Conservation (phyloP, 208 protist genomes). For the Trypanosoma theileri region DNA sequence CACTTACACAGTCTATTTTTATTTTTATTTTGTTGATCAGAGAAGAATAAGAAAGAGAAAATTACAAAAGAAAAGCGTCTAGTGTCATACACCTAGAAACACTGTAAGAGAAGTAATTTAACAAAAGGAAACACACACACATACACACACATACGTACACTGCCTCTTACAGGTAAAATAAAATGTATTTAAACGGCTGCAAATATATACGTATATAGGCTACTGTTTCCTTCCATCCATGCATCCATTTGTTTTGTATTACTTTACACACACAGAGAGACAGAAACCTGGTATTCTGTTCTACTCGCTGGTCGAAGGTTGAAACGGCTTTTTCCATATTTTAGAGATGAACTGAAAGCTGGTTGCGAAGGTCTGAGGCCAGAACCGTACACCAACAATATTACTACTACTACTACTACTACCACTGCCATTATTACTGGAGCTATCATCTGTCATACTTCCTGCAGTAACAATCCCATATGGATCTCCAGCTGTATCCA, state of each 20-base stretch:
- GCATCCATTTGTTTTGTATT: too few species aligned
- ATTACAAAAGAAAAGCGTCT: background rate
- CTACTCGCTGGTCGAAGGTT: background rate
- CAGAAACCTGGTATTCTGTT: background rate
- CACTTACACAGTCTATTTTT: too few species aligned
- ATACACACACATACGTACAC: slow-evolving; percentile 8
- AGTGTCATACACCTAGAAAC: background rate
- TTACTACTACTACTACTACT: background rate
- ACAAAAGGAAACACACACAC: slow-evolving; percentile 2
- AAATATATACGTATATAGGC: background rate
- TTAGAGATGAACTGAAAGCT: slow-evolving; percentile 87
- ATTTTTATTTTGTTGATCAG: too few species aligned
- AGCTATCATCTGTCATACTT: background rate
- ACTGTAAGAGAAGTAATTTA: background rate
- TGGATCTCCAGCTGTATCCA: slow-evolving; percentile 19
- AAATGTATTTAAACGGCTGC: too few species aligned
- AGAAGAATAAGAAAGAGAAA: slow-evolving; percentile 1
- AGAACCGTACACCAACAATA: slow-evolving; percentile 59
- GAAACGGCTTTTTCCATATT: slow-evolving; percentile 55
- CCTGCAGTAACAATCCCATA: slow-evolving; percentile 25
- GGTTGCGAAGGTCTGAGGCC: slow-evolving; percentile 51
- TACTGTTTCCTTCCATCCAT: background rate
- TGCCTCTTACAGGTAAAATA: background rate
- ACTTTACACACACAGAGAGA: background rate
- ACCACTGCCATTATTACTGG: background rate